Percentiles rank a stretch among this genome's conserved stretches.
Evolutionary conservation across 371 early-diverging fungal species (phyloP).

Genomic region (Chytridium lagenaria): DNA sequence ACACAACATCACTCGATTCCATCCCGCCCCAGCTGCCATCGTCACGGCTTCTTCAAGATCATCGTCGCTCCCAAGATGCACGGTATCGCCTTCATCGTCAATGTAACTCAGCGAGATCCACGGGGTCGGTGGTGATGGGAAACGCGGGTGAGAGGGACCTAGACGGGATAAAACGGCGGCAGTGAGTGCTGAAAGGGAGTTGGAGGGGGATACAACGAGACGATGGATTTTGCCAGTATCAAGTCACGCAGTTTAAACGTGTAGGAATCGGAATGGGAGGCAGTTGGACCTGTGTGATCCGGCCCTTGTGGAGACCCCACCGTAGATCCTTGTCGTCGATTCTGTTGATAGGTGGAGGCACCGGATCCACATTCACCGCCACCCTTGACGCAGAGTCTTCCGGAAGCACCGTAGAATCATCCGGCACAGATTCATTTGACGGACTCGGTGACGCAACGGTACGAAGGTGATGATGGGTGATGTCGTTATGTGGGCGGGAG

Average conservation of each 20-base stretch:
- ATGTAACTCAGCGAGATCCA: conserved; percentile 65
- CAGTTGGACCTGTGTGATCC: no score
- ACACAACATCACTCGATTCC: conserved; percentile 75
- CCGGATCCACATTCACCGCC: background rate
- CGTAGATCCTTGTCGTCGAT: no score
- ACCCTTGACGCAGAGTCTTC: conserved; percentile 27
- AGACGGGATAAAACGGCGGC: background rate
- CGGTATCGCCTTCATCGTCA: conserved; percentile 87
- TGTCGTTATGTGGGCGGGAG: background rate
- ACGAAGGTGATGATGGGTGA: no score
- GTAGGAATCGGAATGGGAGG: no score
- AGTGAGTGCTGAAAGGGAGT: background rate
- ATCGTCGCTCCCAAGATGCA: conserved; percentile 73
- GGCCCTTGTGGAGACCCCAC: no score
- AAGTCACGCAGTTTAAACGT: conserved; percentile 78
- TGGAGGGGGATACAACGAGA: conserved; percentile 48
- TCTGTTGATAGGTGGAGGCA: no score
- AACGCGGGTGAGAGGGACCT: conserved; percentile 14
- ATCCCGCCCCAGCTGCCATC: conserved; percentile 75
- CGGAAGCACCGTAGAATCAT: conserved; percentile 20
- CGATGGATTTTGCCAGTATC: conserved; percentile 76
- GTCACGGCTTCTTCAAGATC: conserved; percentile 84
- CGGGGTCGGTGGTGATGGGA: background rate
- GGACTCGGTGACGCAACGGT: no score
- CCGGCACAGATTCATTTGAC: conserved; percentile 10